Evolutionary conservation across 352 stramenopile genomes (phyloP).

Genomic region (Halophytophthora batemanensis): DNA sequence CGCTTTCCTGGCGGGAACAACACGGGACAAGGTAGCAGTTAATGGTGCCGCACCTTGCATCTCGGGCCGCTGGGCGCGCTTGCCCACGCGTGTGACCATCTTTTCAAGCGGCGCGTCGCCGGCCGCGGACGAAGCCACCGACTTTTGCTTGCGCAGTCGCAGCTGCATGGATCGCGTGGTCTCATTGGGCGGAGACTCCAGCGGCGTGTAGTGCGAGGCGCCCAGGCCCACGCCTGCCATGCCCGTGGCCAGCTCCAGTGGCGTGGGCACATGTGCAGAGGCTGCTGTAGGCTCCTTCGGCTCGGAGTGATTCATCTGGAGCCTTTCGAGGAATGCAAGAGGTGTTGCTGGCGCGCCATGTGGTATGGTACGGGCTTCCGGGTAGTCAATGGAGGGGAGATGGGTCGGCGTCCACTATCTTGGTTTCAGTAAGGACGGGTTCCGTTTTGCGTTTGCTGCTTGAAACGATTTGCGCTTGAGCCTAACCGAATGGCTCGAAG

Average conservation of each 20-base stretch:
- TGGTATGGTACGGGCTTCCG: too few relatives aligned
- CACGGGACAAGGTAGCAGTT: not conserved
- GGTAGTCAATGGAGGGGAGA: too few relatives aligned
- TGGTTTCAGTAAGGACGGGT: too few relatives aligned
- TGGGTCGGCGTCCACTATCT: too few relatives aligned
- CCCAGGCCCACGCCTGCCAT: slow-evolving; percentile 10
- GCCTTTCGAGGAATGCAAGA: too few relatives aligned
- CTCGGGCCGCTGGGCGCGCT: slow-evolving; percentile 31
- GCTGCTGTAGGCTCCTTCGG: not conserved
- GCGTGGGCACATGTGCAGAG: slow-evolving; percentile 7
- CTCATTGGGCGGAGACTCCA: slow-evolving; percentile 20
- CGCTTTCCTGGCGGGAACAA: not conserved
- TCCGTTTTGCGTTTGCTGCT: too few relatives aligned
- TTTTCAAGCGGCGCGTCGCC: slow-evolving; percentile 10
- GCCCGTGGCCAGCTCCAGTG: slow-evolving; percentile 6
- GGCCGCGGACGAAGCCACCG: slow-evolving; percentile 9
- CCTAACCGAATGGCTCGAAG: too few relatives aligned
- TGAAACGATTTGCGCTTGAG: too few relatives aligned
- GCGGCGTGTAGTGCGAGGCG: slow-evolving; percentile 18
- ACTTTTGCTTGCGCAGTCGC: slow-evolving; percentile 27
- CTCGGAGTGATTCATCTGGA: not conserved
- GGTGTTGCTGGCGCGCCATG: too few relatives aligned
- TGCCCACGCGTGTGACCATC: slow-evolving; percentile 35
- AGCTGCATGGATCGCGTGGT: slow-evolving; percentile 37
- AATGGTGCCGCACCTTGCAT: slow-evolving; percentile 14